phyloP scores from a whole-genome alignment of 1,284 basidiomycete species.

The Athelia sp. region DNA sequence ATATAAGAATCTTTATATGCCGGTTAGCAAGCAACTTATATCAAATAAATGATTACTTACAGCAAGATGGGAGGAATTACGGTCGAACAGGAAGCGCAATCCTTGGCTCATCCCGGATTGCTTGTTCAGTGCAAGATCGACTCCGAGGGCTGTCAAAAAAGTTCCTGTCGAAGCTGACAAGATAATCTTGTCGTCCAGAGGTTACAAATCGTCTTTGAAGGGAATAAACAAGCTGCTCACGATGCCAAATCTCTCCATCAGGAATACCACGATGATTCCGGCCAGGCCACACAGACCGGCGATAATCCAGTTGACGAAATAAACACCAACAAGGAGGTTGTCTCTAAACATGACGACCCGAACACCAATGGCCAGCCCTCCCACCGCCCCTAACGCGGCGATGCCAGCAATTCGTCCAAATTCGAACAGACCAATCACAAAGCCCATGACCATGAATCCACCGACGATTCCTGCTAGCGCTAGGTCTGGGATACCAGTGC shows the following conservation, averaged over 20 bases:
- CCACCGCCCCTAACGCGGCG: conserved; percentile 38
- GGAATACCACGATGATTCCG: conserved; percentile 36
- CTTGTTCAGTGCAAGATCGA: conserved; percentile 51
- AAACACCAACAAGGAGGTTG: conserved; percentile 37
- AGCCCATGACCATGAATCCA: conserved; percentile 44
- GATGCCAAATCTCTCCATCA: conserved; percentile 43
- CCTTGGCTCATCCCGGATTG: conserved; percentile 61
- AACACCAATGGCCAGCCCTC: conserved; percentile 52
- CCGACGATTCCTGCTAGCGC: conserved; percentile 44
- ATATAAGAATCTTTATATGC: conserved; percentile 36
- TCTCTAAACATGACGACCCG: conserved; percentile 47
- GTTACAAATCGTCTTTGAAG: neutral
- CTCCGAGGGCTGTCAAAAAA: conserved; percentile 48
- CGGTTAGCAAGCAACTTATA: conserved; percentile 2
- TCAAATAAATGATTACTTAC: conserved; percentile 27
- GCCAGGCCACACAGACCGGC: conserved; percentile 35
- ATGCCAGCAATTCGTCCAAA: conserved; percentile 43
- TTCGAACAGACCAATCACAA: conserved; percentile 46
- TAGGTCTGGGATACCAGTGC: conserved; percentile 45
- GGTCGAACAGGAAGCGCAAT: conserved; percentile 56
- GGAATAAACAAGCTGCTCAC: conserved; percentile 41
- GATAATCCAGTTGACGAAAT: conserved; percentile 50
- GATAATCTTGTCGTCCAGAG: conserved; percentile 29
- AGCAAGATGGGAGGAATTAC: conserved; percentile 49
- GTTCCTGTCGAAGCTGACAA: conserved; percentile 54